Base-by-base conservation (phyloP, 768 basidiomycete genomes). In the Artomyces pyxidatus region DNA sequence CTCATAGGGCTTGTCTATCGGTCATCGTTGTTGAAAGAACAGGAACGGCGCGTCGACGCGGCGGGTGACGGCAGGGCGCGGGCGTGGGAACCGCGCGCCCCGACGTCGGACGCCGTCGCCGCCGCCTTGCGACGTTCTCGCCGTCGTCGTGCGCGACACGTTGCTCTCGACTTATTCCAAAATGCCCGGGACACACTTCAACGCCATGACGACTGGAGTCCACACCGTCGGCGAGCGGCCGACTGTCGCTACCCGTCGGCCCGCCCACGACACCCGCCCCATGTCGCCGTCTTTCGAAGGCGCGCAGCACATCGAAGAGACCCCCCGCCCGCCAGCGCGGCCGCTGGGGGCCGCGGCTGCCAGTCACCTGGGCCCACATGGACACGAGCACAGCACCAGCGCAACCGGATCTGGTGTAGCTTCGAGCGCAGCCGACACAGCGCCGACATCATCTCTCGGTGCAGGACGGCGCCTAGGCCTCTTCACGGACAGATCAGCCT, bases 401-500 rank as follows among this genome's bases (percentile, higher is more conserved):
- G 23, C 32, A 12, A 17, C 32, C 32, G 32, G 32, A 4, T 17
- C 32, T 17, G 32, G 32, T 35, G 32, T 35, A 12, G 14, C 32
- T 35, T 12, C 3, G 14, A 35, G 6, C 17, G 32, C 32, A 35
- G 17, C 14, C n/a, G n/a, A n/a, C 17, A 12, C 32, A 12, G 32
- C 32, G 14, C 17, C 32, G 32, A 26, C 4, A 19, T 27, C 25
- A 27, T 8, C 35, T 12, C n/a, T 17, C 29, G n/a, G 25, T 11
- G 37, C 43, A 12, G 41, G 47, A 5, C 37, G 29, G 44, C 42
- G 55, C 17, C 57, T 55, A 26, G 54, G 46, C 14, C 58, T 62
- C 48, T 57, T 62, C 37, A 46, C 59, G 1, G 62, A 63, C 0
- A 63, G 55, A 49, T 47, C 62, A 23, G 54, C 58, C 43, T 50